These are phyloP conservation scores for Coniella vitis DNA, from an alignment of 2,329 filamentous ascomycete genomes.

Conservation along the genomic window DNA sequence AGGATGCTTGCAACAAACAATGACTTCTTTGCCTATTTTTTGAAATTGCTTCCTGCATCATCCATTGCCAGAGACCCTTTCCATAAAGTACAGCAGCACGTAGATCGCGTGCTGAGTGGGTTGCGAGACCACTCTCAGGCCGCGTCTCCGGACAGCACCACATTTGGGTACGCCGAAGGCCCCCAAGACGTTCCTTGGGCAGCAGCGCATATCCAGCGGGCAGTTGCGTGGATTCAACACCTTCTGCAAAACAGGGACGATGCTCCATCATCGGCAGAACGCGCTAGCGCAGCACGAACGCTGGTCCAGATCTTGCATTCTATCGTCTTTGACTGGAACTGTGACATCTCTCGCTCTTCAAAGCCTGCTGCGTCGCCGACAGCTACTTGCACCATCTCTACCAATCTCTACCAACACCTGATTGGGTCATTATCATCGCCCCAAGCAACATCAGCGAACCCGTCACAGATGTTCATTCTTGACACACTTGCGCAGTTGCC, in stretches of 20 bases:
- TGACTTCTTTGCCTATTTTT: constrained; percentile 48
- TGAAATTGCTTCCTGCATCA: constrained; percentile 35
- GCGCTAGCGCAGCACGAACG: constrained; percentile 38
- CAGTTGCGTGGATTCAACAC: constrained; percentile 35
- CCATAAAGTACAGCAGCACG: constrained; percentile 40
- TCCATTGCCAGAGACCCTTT: constrained; percentile 41
- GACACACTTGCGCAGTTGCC: constrained; percentile 36
- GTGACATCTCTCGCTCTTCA: background rate
- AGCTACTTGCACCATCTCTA: no score
- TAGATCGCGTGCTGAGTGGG: constrained; percentile 38
- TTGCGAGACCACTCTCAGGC: constrained; percentile 29
- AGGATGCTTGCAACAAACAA: constrained; percentile 48
- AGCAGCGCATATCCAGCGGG: constrained; percentile 37
- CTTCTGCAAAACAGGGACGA: constrained; percentile 31
- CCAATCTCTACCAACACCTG: constrained; percentile 43
- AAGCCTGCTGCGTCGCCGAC: background rate
- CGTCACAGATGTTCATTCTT: constrained; percentile 36
- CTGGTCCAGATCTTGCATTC: constrained; percentile 41
- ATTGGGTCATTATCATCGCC: constrained; percentile 34
- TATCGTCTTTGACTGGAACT: constrained; percentile 28
- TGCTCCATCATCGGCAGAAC: constrained; percentile 32
- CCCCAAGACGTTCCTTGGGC: constrained; percentile 41
- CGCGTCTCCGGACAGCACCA: background rate
- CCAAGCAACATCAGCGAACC: constrained; percentile 1
- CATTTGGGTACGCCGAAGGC: constrained; percentile 22